These are phyloP conservation scores for Aspergillus calidoustus DNA, from an alignment of 2,329 filamentous ascomycete species.

Conservation along the genomic window DNA sequence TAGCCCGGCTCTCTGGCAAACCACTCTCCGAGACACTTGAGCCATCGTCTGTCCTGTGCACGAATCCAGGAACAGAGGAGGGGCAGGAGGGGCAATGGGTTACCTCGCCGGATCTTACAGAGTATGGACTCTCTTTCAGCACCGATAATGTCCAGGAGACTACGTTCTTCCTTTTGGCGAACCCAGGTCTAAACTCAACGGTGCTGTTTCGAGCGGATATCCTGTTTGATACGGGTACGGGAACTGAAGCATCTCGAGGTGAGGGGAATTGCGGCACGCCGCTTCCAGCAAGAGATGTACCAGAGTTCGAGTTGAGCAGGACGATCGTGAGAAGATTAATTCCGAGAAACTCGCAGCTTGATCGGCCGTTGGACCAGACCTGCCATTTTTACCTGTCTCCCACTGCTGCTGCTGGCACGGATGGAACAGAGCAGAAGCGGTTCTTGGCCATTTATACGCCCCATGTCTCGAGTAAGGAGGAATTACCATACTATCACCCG, in stretches of 20 bases:
- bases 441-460: constrained; percentile 76
- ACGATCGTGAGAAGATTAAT: constrained; percentile 77
- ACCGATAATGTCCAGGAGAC: constrained; percentile 50
- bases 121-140: constrained; percentile 31
- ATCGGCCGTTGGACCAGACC: constrained; percentile 78
- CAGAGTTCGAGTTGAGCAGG: constrained; percentile 55
- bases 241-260: neutral
- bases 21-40: constrained; percentile 35
- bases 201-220: constrained; percentile 66
- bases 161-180: constrained; percentile 53
- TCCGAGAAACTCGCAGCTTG: constrained; percentile 78
- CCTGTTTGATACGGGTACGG: constrained; percentile 55
- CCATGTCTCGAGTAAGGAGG: constrained; percentile 64
- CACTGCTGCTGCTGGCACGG: neutral
- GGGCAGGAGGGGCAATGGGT: constrained; percentile 30
- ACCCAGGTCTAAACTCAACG: constrained; percentile 63
- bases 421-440: constrained; percentile 18
- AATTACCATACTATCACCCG: constrained; percentile 89
- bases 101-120: constrained; percentile 37
- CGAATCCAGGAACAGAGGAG: constrained; percentile 16
- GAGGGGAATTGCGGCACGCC: constrained; percentile 18
- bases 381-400: constrained; percentile 67
- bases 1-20: constrained; percentile 30
- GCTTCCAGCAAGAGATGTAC: constrained; percentile 27
- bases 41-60: constrained; percentile 29